These are phyloP conservation scores for Syzygium malaccense DNA, from an alignment of 441 rosid genomes.

Conservation along the genomic window DNA sequence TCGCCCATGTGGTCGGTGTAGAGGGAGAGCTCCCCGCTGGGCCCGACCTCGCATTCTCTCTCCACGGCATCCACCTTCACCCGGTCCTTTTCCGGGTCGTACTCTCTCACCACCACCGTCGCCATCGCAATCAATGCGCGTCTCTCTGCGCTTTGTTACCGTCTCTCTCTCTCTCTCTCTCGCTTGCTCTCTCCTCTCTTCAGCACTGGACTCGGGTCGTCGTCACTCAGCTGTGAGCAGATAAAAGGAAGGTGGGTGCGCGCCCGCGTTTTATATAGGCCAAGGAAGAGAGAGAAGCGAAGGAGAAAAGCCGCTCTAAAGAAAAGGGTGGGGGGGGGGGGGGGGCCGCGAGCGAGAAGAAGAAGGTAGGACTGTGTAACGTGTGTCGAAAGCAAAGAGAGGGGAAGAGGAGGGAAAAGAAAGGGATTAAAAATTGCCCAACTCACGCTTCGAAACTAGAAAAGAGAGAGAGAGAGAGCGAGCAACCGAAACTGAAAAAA, in stretches of 20 bases:
- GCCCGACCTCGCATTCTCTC: conserved; percentile 86
- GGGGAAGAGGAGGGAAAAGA: background rate
- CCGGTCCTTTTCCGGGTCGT: conserved; percentile 49
- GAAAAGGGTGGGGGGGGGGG: too few relatives aligned
- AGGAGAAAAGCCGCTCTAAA: background rate
- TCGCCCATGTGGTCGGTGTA: conserved; percentile 98
- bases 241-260: background rate
- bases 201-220: background rate
- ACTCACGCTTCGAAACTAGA: conserved; percentile 6
- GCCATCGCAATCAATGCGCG: background rate
- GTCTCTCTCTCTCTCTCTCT: conserved; percentile 2
- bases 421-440: conserved; percentile 11
- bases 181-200: background rate
- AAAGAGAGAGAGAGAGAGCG: background rate
- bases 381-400: background rate
- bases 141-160: background rate
- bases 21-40: conserved; percentile 84
- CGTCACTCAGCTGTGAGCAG: conserved; percentile 9
- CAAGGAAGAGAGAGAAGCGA: background rate
- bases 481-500: background rate
- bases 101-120: conserved; percentile 52
- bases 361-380: background rate
- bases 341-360: background rate
- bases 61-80: conserved; percentile 68
- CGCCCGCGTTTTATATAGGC: conserved; percentile 15